A percentile compares a stretch with the other conserved stretches of the same genome.
phyloP scores from a whole-genome alignment of 805 yeast species.

The Zygoascus ofunaensis region DNA sequence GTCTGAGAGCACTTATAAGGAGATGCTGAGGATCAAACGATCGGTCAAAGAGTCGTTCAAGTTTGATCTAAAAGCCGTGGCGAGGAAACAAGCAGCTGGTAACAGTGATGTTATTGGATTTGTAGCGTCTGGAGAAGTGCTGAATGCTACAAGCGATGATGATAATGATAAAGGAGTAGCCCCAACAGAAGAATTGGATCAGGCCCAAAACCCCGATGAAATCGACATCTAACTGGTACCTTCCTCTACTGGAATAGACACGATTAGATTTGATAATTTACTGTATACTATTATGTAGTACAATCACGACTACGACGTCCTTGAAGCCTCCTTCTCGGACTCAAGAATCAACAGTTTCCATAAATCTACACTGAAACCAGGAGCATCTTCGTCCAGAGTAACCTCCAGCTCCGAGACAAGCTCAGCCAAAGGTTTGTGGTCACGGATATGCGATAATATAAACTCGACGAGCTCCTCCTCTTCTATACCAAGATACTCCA shows the following conservation, averaged over 20 bases:
- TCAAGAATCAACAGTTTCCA: conserved; percentile 22
- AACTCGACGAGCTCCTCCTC: conserved; percentile 28
- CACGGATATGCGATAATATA: conserved; percentile 19
- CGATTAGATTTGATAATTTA: background rate
- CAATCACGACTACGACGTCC: background rate
- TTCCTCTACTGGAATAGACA: too few species aligned
- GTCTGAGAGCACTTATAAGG: conserved; percentile 58
- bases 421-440: conserved; percentile 19
- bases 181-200: background rate
- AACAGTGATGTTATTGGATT: conserved; percentile 18
- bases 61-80: conserved; percentile 5
- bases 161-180: background rate
- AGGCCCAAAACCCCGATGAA: conserved; percentile 15
- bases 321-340: conserved; percentile 12
- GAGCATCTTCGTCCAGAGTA: conserved; percentile 39
- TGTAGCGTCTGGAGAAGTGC: conserved; percentile 11
- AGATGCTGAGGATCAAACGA: conserved; percentile 58
- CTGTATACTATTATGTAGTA: background rate
- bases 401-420: conserved; percentile 24
- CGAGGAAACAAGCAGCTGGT: background rate
- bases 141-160: background rate
- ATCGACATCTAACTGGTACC: conserved; percentile 18
- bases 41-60: conserved; percentile 21
- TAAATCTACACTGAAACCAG: conserved; percentile 17
- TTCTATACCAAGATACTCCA: conserved; percentile 26